These are phyloP conservation scores for Populus tomentosa DNA, from an alignment of 441 rosid species.

Conservation along the genomic window DNA sequence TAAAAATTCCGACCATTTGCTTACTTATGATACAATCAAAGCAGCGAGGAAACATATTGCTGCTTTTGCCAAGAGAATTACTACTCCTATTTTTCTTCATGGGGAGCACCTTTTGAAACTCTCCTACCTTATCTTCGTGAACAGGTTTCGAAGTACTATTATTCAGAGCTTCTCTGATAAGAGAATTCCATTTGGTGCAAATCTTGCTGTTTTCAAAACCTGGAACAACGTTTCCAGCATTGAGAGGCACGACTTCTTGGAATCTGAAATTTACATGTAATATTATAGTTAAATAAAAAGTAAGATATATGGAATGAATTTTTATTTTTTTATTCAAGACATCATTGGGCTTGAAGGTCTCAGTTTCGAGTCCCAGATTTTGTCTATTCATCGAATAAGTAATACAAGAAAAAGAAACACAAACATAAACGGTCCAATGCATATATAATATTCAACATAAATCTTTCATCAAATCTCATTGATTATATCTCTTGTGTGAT, in stretches of 20 bases:
- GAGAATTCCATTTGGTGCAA: constrained; percentile 57
- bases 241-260: constrained; percentile 74
- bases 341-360: not conserved
- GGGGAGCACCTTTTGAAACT: not conserved
- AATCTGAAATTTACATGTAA: constrained; percentile 29
- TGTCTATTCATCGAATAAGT: too few species aligned
- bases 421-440: too few species aligned
- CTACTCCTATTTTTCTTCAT: not conserved
- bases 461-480: too few species aligned
- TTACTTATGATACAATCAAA: constrained; percentile 81
- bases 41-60: constrained; percentile 20
- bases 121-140: not conserved
- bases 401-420: not conserved
- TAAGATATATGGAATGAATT: too few species aligned
- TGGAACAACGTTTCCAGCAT: constrained; percentile 59
- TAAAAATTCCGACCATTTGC: constrained; percentile 93
- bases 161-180: constrained; percentile 62
- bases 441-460: too few species aligned
- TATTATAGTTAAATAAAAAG: too few species aligned
- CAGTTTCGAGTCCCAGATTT: not conserved
- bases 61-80: constrained; percentile 13
- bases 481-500: too few species aligned
- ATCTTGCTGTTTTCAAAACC: constrained; percentile 67
- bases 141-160: constrained; percentile 1
- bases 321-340: not conserved